Evolutionary conservation across 176 grass and related monocot species (phyloP).

Genomic region (Rhynchospora tenuis): DNA sequence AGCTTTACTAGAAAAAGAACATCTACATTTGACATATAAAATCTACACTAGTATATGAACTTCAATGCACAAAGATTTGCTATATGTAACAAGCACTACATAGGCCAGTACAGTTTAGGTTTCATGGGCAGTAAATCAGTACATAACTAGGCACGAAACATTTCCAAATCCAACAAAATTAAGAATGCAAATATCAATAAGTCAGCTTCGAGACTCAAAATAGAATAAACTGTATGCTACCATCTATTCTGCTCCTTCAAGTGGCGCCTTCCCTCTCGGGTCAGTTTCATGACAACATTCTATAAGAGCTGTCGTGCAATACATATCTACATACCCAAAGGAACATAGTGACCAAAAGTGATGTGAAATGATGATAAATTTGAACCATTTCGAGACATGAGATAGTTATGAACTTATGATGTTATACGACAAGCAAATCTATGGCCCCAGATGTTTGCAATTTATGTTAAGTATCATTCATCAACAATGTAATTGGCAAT

Average conservation of each 20-base stretch:
- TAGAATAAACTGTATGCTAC: neutral
- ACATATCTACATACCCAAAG: neutral
- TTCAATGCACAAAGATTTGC: neutral
- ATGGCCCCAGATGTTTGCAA: neutral
- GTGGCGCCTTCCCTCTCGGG: neutral
- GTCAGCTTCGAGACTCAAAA: neutral
- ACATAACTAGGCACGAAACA: neutral
- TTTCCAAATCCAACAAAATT: neutral
- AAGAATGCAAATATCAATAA: neutral
- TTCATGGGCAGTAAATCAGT: neutral
- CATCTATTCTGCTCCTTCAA: neutral
- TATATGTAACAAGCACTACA: neutral
- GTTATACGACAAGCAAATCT: neutral
- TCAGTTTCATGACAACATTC: constrained; percentile 1
- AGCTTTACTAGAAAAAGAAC: neutral
- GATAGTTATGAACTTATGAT: neutral
- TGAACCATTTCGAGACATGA: neutral
- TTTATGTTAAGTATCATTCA: neutral
- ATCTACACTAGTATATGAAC: neutral
- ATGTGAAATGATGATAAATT: neutral
- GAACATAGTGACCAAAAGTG: neutral
- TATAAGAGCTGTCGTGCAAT: neutral
- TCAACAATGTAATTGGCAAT: neutral
- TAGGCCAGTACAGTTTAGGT: neutral
- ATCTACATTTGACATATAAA: neutral